Evolutionary conservation across 1,139 yeast genomes (phyloP).

Genomic region (Kodamaea sp.): DNA sequence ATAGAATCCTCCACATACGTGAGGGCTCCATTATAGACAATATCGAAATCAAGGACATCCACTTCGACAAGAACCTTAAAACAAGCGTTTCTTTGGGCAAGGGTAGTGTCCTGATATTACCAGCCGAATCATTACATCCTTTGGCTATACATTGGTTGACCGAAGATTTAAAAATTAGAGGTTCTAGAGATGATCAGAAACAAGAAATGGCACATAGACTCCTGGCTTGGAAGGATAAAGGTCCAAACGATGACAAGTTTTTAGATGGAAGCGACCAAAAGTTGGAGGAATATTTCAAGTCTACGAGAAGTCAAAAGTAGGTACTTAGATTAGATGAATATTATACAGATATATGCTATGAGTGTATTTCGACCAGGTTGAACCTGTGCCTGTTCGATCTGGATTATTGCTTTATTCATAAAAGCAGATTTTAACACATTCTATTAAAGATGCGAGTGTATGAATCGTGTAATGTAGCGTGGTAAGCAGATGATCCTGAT

Average conservation of each 20-base stretch:
- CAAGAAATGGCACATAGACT: conserved; percentile 40
- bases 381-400: too few relatives aligned
- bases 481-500: too few relatives aligned
- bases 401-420: too few relatives aligned
- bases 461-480: too few relatives aligned
- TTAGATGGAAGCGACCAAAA: conserved; percentile 49
- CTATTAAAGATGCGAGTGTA: too few relatives aligned
- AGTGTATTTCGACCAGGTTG: too few relatives aligned
- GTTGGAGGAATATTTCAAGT: conserved; percentile 49
- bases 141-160: conserved; percentile 67
- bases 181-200: conserved; percentile 54
- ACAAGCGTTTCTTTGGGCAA: conserved; percentile 31
- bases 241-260: conserved; percentile 38
- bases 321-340: not conserved
- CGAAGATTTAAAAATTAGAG: conserved; percentile 53
- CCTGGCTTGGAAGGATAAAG: conserved; percentile 23
- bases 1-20: conserved; percentile 75
- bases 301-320: conserved; percentile 35
- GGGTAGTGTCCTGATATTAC: conserved; percentile 9
- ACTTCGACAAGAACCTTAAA: conserved; percentile 23
- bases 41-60: conserved; percentile 26
- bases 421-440: too few relatives aligned
- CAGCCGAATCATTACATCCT: conserved; percentile 65
- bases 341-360: too few relatives aligned
- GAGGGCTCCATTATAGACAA: conserved; percentile 53